phyloP scores from a whole-genome alignment of 495 filamentous ascomycete species.

The Penicillium ochrochloron region DNA sequence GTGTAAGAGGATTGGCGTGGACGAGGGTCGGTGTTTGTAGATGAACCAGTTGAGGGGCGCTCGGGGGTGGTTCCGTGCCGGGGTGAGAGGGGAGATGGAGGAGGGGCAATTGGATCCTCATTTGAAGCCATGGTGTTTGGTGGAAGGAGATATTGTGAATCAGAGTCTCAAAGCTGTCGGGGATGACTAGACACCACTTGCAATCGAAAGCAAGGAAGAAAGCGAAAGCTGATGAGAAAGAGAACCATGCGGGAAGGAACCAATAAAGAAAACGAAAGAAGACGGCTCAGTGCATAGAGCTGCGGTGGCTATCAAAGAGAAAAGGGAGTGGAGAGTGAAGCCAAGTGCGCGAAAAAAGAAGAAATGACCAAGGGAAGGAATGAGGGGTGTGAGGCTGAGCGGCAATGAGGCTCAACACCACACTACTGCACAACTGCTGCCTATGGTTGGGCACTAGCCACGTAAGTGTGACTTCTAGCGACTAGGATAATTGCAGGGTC shows the following conservation, averaged over 20 bases:
- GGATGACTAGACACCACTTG: background rate
- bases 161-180: background rate
- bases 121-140: background rate
- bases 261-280: background rate
- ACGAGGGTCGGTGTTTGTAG: background rate
- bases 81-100: background rate
- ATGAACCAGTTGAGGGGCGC: background rate
- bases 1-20: background rate
- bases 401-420: constrained; percentile 3
- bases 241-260: background rate
- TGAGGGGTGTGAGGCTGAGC: background rate
- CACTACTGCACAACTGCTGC: background rate
- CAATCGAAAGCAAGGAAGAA: background rate
- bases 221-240: background rate
- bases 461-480: too few species aligned
- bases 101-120: background rate
- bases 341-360: background rate
- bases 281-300: background rate
- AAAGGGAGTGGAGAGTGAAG: background rate
- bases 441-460: background rate
- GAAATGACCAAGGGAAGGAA: background rate
- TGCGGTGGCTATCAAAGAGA: background rate
- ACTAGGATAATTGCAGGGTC: background rate
- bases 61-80: background rate
- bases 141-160: background rate